Percentiles rank a stretch among this genome's conserved stretches.
These are phyloP conservation scores for Dictyostelium intermedium DNA, from an alignment of 78 protist species.

Conservation along the genomic window DNA sequence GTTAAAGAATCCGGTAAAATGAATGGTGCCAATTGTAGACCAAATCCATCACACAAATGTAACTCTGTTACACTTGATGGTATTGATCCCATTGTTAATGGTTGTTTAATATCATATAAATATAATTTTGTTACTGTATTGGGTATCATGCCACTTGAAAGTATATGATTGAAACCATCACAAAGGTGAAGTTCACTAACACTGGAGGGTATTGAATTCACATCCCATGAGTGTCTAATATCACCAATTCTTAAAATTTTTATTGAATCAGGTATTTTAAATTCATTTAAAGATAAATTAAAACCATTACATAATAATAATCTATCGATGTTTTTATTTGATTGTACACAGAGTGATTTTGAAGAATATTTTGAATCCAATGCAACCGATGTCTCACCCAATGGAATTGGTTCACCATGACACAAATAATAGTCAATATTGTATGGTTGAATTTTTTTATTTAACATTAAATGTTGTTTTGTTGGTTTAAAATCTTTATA, in stretches of 20 bases:
- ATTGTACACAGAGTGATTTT: not conserved
- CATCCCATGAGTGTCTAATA: not conserved
- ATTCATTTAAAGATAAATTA: not conserved
- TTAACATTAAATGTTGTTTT: conserved; percentile 13
- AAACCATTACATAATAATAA: not conserved
- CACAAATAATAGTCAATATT: not conserved
- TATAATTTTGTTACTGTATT: not conserved
- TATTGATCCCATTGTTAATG: not conserved
- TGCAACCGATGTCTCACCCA: not conserved
- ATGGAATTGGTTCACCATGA: conserved; percentile 33
- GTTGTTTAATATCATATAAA: not conserved
- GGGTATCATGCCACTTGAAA: not conserved
- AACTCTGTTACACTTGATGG: not conserved
- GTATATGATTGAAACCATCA: not conserved
- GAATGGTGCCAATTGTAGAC: not conserved
- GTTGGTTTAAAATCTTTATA: not conserved
- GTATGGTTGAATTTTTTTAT: conserved; percentile 3
- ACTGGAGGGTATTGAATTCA: not conserved
- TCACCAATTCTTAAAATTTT: conserved; percentile 9
- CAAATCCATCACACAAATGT: not conserved
- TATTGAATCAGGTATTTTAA: not conserved
- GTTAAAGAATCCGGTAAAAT: not conserved
- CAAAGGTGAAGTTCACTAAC: not conserved
- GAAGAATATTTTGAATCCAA: not conserved
- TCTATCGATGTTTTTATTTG: not conserved